Conservation (phyloP, 208 protist species). For the Acanthamoeba royreba region DNA sequence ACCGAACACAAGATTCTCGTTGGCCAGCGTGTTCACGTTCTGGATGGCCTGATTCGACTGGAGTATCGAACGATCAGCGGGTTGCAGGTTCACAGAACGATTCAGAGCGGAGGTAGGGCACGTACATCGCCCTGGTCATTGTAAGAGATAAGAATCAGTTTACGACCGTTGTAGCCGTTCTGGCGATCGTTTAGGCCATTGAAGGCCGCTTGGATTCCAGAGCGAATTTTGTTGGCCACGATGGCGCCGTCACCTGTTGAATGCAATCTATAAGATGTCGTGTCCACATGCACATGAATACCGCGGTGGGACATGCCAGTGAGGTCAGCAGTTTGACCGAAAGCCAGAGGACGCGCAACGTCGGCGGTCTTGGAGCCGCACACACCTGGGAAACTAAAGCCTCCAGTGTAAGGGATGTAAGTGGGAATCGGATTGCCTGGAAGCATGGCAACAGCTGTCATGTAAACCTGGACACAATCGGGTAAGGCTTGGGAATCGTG, state of each 20-base stretch:
- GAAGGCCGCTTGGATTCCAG: slow-evolving; percentile 1
- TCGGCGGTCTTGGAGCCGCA: background rate
- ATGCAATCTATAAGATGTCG: background rate
- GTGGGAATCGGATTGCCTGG: too few relatives aligned
- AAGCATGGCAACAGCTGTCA: too few relatives aligned
- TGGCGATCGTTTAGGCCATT: background rate
- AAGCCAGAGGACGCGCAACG: background rate
- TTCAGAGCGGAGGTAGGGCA: background rate
- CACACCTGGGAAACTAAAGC: background rate
- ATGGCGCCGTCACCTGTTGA: background rate
- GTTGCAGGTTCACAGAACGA: background rate
- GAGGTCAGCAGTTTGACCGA: background rate
- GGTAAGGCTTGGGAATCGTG: background rate
- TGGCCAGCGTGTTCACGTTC: background rate
- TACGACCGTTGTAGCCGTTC: background rate
- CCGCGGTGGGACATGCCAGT: background rate
- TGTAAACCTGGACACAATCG: too few relatives aligned
- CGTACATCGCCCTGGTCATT: background rate
- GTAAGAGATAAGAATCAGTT: slow-evolving; percentile 6
- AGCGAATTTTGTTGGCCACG: background rate
- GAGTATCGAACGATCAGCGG: background rate
- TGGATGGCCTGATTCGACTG: background rate
- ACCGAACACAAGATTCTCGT: background rate
- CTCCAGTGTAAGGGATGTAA: background rate
- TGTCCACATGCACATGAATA: background rate